These are phyloP conservation scores for Monosporascus sp. DNA, from an alignment of 2,329 filamentous ascomycete genomes.

Conservation along the genomic window DNA sequence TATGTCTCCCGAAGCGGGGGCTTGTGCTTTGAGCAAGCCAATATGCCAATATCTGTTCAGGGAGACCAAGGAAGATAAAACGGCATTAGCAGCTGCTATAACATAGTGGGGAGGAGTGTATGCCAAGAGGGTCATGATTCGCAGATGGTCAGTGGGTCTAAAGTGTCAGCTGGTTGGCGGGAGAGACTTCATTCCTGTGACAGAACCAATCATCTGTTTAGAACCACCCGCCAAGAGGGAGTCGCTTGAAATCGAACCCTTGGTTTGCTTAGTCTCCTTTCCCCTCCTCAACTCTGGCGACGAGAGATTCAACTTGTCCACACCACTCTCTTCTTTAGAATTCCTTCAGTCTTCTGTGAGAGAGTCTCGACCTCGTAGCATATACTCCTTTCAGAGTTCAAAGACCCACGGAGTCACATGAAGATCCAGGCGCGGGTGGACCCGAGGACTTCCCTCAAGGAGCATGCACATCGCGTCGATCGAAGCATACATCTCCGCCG, in stretches of 20 bases:
- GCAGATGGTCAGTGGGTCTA: slow-evolving; percentile 29
- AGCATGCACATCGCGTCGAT: not conserved
- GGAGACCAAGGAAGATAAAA: not conserved
- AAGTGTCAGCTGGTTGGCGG: slow-evolving; percentile 33
- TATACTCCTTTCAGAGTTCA: slow-evolving; percentile 16
- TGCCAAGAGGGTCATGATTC: slow-evolving; percentile 30
- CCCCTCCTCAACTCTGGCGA: slow-evolving; percentile 1
- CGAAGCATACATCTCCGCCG: not conserved
- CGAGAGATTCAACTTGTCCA: slow-evolving; percentile 7
- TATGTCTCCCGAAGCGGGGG: not conserved
- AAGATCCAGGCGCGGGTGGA: slow-evolving; percentile 13
- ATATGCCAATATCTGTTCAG: not conserved
- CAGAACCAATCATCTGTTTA: slow-evolving; percentile 7
- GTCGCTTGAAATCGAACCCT: slow-evolving; percentile 1
- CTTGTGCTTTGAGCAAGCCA: not conserved
- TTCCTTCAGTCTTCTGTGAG: slow-evolving; percentile 1
- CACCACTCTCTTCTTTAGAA: slow-evolving; percentile 25
- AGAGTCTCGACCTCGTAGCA: slow-evolving; percentile 20
- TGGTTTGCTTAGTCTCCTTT: slow-evolving; percentile 7
- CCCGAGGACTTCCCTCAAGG: not conserved
- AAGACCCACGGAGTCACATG: slow-evolving; percentile 30
- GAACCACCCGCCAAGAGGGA: not conserved
- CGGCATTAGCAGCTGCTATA: slow-evolving; percentile 2
- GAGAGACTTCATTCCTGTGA: slow-evolving; percentile 17
- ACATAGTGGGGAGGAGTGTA: slow-evolving; percentile 15